Conservation (phyloP, 2,329 filamentous ascomycete species). For the Phialophora verrucosa region DNA sequence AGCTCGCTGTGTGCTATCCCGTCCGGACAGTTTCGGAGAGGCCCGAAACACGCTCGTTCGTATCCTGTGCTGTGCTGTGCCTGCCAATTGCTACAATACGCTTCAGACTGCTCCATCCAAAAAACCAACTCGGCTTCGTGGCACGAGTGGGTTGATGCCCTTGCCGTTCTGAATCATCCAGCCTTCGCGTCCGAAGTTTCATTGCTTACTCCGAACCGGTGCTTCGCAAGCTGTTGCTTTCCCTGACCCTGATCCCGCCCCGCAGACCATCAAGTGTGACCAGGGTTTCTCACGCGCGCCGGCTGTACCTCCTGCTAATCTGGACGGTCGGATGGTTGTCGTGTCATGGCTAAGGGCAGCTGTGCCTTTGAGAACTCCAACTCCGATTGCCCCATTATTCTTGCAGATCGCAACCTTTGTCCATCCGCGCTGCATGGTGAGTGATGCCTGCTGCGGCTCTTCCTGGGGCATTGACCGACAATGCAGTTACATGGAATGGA, state of each 20-base stretch:
- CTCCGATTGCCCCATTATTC: neutral
- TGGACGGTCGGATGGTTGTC: neutral
- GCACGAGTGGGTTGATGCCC: neutral
- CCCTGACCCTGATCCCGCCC: neutral
- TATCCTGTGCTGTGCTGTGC: neutral
- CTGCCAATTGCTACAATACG: neutral
- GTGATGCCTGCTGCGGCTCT: neutral
- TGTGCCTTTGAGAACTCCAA: neutral
- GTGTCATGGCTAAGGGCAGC: neutral
- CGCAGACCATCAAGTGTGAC: neutral
- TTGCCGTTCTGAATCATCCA: neutral
- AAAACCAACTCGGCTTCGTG: neutral
- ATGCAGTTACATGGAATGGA: neutral
- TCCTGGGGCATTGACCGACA: neutral
- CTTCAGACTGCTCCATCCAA: neutral
- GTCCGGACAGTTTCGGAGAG: neutral
- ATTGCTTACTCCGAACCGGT: neutral
- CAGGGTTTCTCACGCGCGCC: neutral
- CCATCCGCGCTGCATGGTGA: neutral
- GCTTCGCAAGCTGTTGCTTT: neutral
- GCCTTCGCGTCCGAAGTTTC: neutral
- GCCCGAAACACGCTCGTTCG: neutral
- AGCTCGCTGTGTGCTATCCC: neutral
- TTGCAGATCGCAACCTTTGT: neutral
- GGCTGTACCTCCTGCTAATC: neutral